Conservation (phyloP, 768 basidiomycete genomes). For the Termitomyces titanicus region DNA sequence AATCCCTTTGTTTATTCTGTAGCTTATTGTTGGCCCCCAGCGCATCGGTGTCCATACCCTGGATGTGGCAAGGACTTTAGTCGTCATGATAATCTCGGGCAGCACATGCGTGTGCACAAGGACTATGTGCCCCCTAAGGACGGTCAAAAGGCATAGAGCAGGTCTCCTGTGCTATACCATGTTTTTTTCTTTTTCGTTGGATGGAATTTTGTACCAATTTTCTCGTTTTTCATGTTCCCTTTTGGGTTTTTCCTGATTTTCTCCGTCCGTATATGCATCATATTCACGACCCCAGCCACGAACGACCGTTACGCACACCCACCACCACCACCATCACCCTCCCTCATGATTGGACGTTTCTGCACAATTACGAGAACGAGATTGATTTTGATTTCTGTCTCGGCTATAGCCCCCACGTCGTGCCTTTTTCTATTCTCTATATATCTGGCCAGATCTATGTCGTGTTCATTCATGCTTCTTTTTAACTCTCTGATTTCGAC, state of each 20-base stretch:
- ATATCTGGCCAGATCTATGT: conserved; percentile 4
- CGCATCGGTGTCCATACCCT: conserved; percentile 76
- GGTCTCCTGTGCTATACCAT: background rate
- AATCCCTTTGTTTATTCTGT: too few species aligned
- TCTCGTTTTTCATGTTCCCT: background rate
- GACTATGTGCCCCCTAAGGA: conserved; percentile 34
- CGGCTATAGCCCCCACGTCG: background rate
- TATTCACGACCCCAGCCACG: conserved; percentile 3
- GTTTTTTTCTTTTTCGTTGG: background rate
- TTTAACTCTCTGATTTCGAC: too few species aligned
- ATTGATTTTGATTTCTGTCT: too few species aligned
- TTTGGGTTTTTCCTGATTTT: background rate
- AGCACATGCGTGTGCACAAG: conserved; percentile 84
- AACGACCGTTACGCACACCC: too few species aligned
- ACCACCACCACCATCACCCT: too few species aligned
- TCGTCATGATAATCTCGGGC: conserved; percentile 83
- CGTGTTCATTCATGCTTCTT: background rate
- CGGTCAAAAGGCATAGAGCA: conserved; percentile 8
- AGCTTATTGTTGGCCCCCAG: conserved; percentile 37
- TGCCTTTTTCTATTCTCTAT: background rate
- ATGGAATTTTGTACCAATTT: conserved; percentile 4
- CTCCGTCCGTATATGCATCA: background rate
- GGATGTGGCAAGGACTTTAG: conserved; percentile 84
- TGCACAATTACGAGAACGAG: conserved; percentile 5
- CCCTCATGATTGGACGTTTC: conserved; percentile 6